Evolutionary conservation across 495 filamentous ascomycete genomes (phyloP), one percentile per base, ranked within the genome.

Genomic region (Neurospora sp.): DNA sequence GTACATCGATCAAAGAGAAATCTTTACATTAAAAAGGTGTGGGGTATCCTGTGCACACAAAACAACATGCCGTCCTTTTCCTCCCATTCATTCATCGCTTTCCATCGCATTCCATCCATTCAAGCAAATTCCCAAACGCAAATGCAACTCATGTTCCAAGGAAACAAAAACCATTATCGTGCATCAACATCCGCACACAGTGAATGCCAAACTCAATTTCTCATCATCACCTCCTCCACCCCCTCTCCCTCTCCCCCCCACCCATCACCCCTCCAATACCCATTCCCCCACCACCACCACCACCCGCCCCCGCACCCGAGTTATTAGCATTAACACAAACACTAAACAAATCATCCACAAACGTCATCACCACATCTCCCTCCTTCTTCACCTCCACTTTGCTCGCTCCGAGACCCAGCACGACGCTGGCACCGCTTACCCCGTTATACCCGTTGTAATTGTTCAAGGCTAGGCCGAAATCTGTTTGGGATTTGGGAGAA

Each of bases 311-410:
- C 2, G 23, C 11, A 5, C 54, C 54, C 42, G 73, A 74, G 48
- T 72, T 75, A 70, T 79, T 27, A n/a, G n/a, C n/a, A 27, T 27
- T 77, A 38, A 84, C 73, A 71, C 81, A 82, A 27, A 72, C 71
- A 7, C 76, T 74, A 70, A 84, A 81, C 37, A 84, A 72, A 54
- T 83, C 81, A 37, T 84, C 83, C 20, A 83, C 83, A 71, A 84
- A 83, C 46, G 81, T 84, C 69, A 73, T 78, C 12, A 76, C 71
- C 12, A 83, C 27, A 0, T 66, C 79, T n/a, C 70, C 71, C 23
- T 74, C 76, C 62, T 76, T 79, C 18, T 69, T 75, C 5, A 77
- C 79, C 48, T 76, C 77, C n/a, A 75, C 77, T 9, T 59, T 74
- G 9, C 74, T 74, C 27, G 35, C 8, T 0, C 77, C 74, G 10